Evolutionary conservation across 2,329 filamentous ascomycete species (phyloP).

Genomic region (Penicillium expansum): DNA sequence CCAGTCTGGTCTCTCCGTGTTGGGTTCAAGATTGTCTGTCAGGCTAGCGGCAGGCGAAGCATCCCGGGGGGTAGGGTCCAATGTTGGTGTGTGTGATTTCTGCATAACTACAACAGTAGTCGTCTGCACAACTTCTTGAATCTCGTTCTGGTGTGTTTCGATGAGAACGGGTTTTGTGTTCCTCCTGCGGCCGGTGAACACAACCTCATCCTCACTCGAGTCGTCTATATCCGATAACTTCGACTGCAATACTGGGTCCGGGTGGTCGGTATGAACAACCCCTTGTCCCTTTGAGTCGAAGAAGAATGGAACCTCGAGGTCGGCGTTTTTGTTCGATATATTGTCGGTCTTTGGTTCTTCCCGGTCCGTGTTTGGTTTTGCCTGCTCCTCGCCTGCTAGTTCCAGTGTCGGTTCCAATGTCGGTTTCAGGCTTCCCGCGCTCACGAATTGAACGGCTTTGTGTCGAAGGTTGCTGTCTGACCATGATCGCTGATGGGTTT

Average conservation of each 20-base stretch:
- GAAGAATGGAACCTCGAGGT: constrained; percentile 27
- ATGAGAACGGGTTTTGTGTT: constrained; percentile 14
- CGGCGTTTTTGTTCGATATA: constrained; percentile 15
- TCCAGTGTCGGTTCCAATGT: constrained; percentile 30
- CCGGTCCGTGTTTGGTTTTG: not conserved
- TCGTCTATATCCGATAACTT: constrained; percentile 45
- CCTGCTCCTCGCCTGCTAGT: not conserved
- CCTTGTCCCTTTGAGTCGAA: constrained; percentile 36
- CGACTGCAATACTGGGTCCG: constrained; percentile 21
- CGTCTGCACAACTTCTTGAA: constrained; percentile 7
- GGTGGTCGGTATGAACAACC: constrained; percentile 28
- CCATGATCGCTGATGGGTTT: constrained; percentile 49
- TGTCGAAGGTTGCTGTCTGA: constrained; percentile 54
- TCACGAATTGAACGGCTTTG: constrained; percentile 58
- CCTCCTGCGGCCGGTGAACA: constrained; percentile 38
- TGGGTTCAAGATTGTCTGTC: not conserved
- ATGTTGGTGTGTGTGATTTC: not conserved
- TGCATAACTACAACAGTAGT: not conserved
- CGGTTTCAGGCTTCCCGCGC: constrained; percentile 51
- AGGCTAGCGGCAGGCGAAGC: not conserved
- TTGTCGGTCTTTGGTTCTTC: constrained; percentile 6
- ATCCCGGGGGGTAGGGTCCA: not conserved
- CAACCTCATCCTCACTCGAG: constrained; percentile 65
- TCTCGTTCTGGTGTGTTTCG: constrained; percentile 15
- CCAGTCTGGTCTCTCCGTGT: constrained; percentile 10